Conservation (phyloP, 768 basidiomycete genomes). For the Mycena metata region DNA sequence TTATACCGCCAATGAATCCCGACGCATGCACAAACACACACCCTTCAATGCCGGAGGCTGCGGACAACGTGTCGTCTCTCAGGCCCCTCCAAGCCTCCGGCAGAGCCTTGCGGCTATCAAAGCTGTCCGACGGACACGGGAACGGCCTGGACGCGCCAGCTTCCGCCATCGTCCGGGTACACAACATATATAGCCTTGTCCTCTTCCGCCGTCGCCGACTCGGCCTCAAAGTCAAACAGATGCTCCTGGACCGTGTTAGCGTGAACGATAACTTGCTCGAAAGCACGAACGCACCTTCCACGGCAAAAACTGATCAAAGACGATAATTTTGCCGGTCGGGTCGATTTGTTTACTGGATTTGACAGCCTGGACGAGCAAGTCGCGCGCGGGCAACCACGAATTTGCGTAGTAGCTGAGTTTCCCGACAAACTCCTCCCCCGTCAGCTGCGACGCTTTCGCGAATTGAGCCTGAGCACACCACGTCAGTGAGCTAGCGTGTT, state of each 20-base stretch:
- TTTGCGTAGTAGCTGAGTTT: conserved; percentile 86
- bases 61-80: conserved; percentile 85
- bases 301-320: conserved; percentile 84
- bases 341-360: conserved; percentile 73
- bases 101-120: conserved; percentile 91
- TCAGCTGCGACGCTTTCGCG: conserved; percentile 80
- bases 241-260: conserved; percentile 68
- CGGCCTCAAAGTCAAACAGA: conserved; percentile 86
- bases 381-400: conserved; percentile 94
- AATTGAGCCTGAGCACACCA: conserved; percentile 70
- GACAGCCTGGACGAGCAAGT: conserved; percentile 74
- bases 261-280: too few species aligned
- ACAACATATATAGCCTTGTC: conserved; percentile 84
- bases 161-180: conserved; percentile 86
- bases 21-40: conserved; percentile 95
- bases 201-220: conserved; percentile 58
- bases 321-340: conserved; percentile 79
- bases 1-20: conserved; percentile 94
- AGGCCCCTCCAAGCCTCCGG: conserved; percentile 96
- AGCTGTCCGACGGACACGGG: conserved; percentile 85
- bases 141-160: conserved; percentile 96
- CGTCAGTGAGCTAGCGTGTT: conserved; percentile 10
- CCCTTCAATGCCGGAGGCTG: conserved; percentile 80
- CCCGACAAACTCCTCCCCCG: conserved; percentile 87
- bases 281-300: conserved; percentile 79